Percentiles rank a stretch among this genome's conserved stretches.
Conservation (phyloP, 495 filamentous ascomycete genomes). For the Cercophora samala region DNA sequence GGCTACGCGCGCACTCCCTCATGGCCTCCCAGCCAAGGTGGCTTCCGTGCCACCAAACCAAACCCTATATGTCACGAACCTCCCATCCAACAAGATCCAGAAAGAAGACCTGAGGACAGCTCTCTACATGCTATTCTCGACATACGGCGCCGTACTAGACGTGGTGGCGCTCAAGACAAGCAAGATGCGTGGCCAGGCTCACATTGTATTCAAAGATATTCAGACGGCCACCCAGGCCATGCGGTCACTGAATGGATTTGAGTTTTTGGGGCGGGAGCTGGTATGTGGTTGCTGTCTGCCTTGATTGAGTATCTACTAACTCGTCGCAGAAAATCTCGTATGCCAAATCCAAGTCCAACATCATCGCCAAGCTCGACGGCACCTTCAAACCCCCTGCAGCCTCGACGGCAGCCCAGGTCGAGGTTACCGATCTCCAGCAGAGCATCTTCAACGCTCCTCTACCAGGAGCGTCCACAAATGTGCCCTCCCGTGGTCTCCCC, state of each 20-base stretch:
- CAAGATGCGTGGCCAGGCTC: conserved; percentile 94
- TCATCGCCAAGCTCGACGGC: conserved; percentile 84
- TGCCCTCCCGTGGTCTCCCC: conserved; percentile 34
- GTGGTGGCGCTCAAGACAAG: conserved; percentile 83
- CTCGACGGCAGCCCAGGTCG: conserved; percentile 50
- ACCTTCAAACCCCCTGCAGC: conserved; percentile 66
- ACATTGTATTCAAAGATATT: conserved; percentile 84
- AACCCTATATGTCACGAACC: conserved; percentile 83
- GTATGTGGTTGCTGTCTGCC: conserved; percentile 46
- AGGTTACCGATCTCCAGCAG: conserved; percentile 72
- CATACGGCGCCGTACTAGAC: conserved; percentile 89
- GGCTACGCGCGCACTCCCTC: conserved; percentile 33
- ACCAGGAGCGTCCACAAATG: conserved; percentile 46
- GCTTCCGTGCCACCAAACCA: conserved; percentile 35
- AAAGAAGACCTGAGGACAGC: conserved; percentile 79
- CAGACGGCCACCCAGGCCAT: conserved; percentile 86
- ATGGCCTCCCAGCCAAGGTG: conserved; percentile 42
- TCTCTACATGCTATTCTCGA: conserved; percentile 90
- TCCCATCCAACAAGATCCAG: conserved; percentile 75
- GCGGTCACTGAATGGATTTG: conserved; percentile 78
- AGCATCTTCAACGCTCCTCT: conserved; percentile 73
- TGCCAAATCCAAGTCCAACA: conserved; percentile 79
- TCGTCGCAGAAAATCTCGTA: conserved; percentile 75
- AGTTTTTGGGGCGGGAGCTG: conserved; percentile 84
- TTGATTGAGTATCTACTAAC: conserved; percentile 25